These are phyloP conservation scores for Inga leiocalycina DNA, from an alignment of 306 rosid genomes.

Conservation along the genomic window DNA sequence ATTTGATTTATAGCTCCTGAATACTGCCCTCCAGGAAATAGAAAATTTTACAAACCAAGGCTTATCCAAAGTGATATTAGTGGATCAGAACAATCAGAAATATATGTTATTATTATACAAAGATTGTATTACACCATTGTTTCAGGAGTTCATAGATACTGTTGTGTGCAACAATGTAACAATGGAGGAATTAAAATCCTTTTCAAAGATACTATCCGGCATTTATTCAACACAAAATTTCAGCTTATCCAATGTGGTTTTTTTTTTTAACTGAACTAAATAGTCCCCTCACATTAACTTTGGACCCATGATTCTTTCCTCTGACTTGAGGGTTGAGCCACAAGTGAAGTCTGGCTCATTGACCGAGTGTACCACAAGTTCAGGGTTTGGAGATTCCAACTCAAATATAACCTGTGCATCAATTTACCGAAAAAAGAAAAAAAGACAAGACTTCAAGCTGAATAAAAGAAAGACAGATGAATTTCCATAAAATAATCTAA, in stretches of 20 bases:
- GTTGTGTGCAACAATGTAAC: neutral
- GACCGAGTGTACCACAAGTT: conserved; percentile 56
- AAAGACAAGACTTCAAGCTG: neutral
- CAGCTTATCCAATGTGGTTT: neutral
- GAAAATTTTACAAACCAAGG: neutral
- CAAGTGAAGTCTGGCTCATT: conserved; percentile 74
- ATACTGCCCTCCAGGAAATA: neutral
- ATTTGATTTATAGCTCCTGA: conserved; percentile 64
- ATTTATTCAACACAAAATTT: neutral
- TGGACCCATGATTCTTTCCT: neutral
- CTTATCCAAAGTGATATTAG: neutral
- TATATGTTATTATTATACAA: neutral
- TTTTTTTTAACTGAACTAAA: neutral
- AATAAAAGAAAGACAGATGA: conserved; percentile 1
- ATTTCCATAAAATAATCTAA: conserved; percentile 8
- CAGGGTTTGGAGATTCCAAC: conserved; percentile 72
- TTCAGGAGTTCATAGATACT: neutral
- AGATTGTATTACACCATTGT: neutral
- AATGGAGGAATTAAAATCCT: neutral
- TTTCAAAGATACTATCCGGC: neutral
- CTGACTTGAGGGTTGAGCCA: conserved; percentile 44
- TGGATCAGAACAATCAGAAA: neutral
- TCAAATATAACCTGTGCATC: conserved; percentile 68
- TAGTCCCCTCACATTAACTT: neutral
- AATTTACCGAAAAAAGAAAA: neutral